Conservation (phyloP, 345 rosid genomes). For the Barbarea vulgaris region DNA sequence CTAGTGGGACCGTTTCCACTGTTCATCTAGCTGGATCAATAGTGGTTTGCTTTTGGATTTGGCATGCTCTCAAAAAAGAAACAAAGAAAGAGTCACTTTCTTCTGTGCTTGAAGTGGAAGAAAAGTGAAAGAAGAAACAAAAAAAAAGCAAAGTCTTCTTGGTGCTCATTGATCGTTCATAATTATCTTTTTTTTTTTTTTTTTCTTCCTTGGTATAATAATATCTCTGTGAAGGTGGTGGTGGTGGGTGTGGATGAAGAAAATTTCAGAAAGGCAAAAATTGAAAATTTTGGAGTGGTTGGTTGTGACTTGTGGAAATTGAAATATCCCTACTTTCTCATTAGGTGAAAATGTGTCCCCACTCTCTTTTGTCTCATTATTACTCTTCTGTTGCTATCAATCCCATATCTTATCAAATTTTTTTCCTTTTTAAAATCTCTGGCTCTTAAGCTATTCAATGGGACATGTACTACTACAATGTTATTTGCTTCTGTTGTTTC, state of each 20-base stretch:
- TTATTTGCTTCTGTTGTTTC: slow-evolving; percentile 31
- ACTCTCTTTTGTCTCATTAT: slow-evolving; percentile 36
- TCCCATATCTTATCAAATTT: slow-evolving; percentile 6
- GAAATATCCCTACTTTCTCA: slow-evolving; percentile 24
- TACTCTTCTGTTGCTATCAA: slow-evolving; percentile 35
- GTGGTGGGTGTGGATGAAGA: slow-evolving; percentile 33
- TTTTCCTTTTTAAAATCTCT: not conserved
- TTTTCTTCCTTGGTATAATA: slow-evolving; percentile 19
- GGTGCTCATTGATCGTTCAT: slow-evolving; percentile 36
- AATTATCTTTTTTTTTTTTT: not conserved
- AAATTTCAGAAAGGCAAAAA: slow-evolving; percentile 12
- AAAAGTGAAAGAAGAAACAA: slow-evolving; percentile 23
- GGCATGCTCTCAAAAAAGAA: slow-evolving; percentile 37
- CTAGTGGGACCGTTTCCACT: slow-evolving; percentile 41
- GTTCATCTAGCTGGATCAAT: slow-evolving; percentile 39
- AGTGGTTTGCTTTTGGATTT: slow-evolving; percentile 40
- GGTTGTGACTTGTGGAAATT: slow-evolving; percentile 29
- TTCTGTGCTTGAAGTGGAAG: slow-evolving; percentile 38
- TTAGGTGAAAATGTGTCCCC: slow-evolving; percentile 31
- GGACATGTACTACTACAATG: slow-evolving; percentile 18
- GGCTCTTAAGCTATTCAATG: slow-evolving; percentile 33
- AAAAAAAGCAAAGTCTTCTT: slow-evolving; percentile 33
- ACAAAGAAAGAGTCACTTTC: slow-evolving; percentile 31
- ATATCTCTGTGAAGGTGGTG: slow-evolving; percentile 31
- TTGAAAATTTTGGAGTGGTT: slow-evolving; percentile 8